phyloP scores from a whole-genome alignment of 805 yeast species.

The Starmerella sp. region DNA sequence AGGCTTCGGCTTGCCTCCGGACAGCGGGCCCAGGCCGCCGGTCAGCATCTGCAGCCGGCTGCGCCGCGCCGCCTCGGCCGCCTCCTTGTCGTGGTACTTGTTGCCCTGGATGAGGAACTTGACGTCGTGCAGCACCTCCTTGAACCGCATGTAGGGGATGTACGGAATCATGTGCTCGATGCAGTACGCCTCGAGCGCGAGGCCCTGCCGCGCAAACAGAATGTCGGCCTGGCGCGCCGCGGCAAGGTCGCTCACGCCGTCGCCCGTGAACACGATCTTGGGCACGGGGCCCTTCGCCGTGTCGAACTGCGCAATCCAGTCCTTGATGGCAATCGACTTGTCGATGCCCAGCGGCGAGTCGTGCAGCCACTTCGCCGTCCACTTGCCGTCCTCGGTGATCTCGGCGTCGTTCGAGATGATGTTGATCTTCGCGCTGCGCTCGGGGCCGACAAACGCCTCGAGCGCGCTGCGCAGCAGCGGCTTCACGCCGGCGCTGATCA shows the following conservation, averaged over 20 bases:
- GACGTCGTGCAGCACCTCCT: slow-evolving; percentile 32
- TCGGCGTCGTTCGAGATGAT: slow-evolving; percentile 35
- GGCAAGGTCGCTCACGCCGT: slow-evolving; percentile 43
- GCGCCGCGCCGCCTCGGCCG: slow-evolving; percentile 18
- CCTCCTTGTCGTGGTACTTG: slow-evolving; percentile 24
- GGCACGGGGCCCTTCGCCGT: slow-evolving; percentile 31
- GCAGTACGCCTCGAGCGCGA: slow-evolving; percentile 34
- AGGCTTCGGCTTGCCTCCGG: slow-evolving; percentile 12
- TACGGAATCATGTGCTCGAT: slow-evolving; percentile 32
- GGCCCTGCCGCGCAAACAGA: slow-evolving; percentile 35
- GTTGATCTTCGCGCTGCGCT: slow-evolving; percentile 30
- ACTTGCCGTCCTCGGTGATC: slow-evolving; percentile 31
- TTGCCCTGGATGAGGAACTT: slow-evolving; percentile 25
- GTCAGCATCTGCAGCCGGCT: slow-evolving; percentile 20
- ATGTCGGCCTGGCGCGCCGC: slow-evolving; percentile 38
- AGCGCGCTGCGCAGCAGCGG: slow-evolving; percentile 35
- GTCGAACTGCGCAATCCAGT: slow-evolving; percentile 26
- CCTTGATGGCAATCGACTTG: slow-evolving; percentile 34
- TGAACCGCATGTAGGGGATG: slow-evolving; percentile 34
- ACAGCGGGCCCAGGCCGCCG: slow-evolving; percentile 22
- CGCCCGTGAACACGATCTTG: slow-evolving; percentile 42
- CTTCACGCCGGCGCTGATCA: slow-evolving; percentile 35
- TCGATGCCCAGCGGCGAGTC: slow-evolving; percentile 36
- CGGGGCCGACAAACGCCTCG: slow-evolving; percentile 33
- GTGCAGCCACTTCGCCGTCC: slow-evolving; percentile 36